A percentile compares a stretch with the other conserved stretches of the same genome.
Evolutionary conservation across 805 yeast genomes (phyloP).

Genomic region (Candida koratica): DNA sequence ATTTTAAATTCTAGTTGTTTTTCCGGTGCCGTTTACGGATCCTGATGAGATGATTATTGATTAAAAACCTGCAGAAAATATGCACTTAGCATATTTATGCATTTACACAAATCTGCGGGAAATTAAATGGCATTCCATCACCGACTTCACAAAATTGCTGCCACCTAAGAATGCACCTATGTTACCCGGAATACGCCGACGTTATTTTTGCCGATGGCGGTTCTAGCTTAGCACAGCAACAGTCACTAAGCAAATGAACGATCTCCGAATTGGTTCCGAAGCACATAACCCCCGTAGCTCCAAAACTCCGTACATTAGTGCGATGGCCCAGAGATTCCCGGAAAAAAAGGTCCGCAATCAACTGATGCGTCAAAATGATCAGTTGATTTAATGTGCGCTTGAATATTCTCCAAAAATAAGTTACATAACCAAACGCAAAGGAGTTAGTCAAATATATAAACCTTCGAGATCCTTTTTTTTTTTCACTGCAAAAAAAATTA

Average conservation of each 20-base stretch:
- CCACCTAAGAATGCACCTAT: too few species aligned
- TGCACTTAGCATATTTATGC: not conserved
- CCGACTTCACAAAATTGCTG: too few species aligned
- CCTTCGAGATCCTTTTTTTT: not conserved
- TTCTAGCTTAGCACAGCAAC: too few species aligned
- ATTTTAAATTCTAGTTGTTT: not conserved
- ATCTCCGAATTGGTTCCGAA: not conserved
- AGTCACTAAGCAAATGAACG: not conserved
- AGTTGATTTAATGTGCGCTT: slow-evolving; percentile 10
- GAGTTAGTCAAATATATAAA: not conserved
- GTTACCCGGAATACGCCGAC: too few species aligned
- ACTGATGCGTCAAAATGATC: slow-evolving; percentile 9
- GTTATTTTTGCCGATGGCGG: too few species aligned
- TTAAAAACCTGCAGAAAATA: too few species aligned
- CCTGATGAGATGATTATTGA: too few species aligned
- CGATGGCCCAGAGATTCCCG: too few species aligned
- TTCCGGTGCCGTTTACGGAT: not conserved
- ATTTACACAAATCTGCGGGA: too few species aligned
- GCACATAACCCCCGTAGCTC: too few species aligned
- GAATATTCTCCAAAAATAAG: not conserved
- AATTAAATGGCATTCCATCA: too few species aligned
- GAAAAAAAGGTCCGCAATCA: slow-evolving; percentile 3
- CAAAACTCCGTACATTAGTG: too few species aligned
- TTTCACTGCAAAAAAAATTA: not conserved
- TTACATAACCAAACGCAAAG: not conserved